These are phyloP conservation scores for Sextonia rubra DNA, from an alignment of 164 flowering plant genomes.

Conservation along the genomic window DNA sequence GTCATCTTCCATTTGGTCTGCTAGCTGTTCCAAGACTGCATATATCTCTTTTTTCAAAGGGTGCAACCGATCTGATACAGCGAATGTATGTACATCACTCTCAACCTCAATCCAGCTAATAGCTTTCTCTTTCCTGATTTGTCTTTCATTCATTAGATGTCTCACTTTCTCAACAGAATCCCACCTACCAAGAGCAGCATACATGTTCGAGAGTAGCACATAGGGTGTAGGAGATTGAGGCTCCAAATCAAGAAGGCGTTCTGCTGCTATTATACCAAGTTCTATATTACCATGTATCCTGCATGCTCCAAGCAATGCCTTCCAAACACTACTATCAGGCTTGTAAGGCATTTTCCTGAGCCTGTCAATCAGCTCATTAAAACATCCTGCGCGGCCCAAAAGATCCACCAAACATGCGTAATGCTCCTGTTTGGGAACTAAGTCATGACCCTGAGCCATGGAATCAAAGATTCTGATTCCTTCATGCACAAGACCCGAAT, in stretches of 20 bases:
- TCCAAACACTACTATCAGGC: conserved; percentile 51
- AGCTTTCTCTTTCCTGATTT: conserved; percentile 40
- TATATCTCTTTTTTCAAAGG: conserved; percentile 36
- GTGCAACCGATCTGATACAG: conserved; percentile 36
- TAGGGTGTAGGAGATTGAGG: conserved; percentile 52
- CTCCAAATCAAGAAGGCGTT: conserved; percentile 47
- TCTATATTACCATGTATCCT: conserved; percentile 52
- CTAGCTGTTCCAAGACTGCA: conserved; percentile 37
- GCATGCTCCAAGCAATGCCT: conserved; percentile 55
- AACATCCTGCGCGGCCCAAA: conserved; percentile 56
- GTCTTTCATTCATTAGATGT: conserved; percentile 43
- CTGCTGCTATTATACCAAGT: conserved; percentile 48
- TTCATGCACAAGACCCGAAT: conserved; percentile 56
- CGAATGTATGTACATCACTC: conserved; percentile 35
- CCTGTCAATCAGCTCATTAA: conserved; percentile 34
- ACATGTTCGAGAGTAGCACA: conserved; percentile 50
- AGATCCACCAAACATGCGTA: conserved; percentile 65
- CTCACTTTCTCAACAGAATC: conserved; percentile 46
- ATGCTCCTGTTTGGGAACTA: conserved; percentile 57
- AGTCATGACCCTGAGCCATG: conserved; percentile 37
- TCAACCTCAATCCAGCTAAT: conserved; percentile 63
- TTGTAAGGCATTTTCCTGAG: conserved; percentile 44
- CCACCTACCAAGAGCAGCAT: conserved; percentile 53
- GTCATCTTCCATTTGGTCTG: conserved; percentile 37
- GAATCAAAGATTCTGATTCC: conserved; percentile 46